Conservation (phyloP, 805 yeast genomes). For the Starmerella cellae region DNA sequence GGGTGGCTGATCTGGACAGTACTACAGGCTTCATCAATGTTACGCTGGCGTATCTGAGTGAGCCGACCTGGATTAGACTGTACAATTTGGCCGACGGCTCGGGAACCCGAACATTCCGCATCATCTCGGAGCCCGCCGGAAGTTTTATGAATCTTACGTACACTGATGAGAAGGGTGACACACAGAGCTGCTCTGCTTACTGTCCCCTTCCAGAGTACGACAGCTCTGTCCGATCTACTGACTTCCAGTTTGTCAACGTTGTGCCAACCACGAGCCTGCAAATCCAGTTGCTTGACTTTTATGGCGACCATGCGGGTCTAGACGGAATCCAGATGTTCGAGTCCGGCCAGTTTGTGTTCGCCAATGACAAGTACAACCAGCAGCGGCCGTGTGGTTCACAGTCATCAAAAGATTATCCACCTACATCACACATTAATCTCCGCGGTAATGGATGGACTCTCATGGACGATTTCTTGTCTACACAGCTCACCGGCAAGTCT, state of each 20-base stretch:
- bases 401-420: background rate
- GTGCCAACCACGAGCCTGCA: slow-evolving; percentile 49
- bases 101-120: slow-evolving; percentile 48
- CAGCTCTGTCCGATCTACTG: slow-evolving; percentile 38
- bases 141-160: slow-evolving; percentile 89
- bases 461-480: slow-evolving; percentile 25
- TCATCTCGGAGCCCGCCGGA: slow-evolving; percentile 62
- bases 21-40: slow-evolving; percentile 13
- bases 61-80: slow-evolving; percentile 60
- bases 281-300: slow-evolving; percentile 50
- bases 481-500: slow-evolving; percentile 25
- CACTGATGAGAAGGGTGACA: slow-evolving; percentile 52
- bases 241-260: slow-evolving; percentile 64
- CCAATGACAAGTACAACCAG: slow-evolving; percentile 48
- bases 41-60: slow-evolving; percentile 25
- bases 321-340: slow-evolving; percentile 63
- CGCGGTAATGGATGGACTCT: slow-evolving; percentile 7
- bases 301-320: slow-evolving; percentile 57
- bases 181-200: slow-evolving; percentile 66
- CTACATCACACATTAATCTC: background rate
- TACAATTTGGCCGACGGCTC: slow-evolving; percentile 44
- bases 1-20: slow-evolving; percentile 16
- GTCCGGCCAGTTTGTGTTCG: slow-evolving; percentile 45
- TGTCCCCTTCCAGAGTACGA: slow-evolving; percentile 52
- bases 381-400: slow-evolving; percentile 9